These are phyloP conservation scores for Aspergillus saccharolyticus DNA, from an alignment of 495 filamentous ascomycete genomes.

Conservation along the genomic window DNA sequence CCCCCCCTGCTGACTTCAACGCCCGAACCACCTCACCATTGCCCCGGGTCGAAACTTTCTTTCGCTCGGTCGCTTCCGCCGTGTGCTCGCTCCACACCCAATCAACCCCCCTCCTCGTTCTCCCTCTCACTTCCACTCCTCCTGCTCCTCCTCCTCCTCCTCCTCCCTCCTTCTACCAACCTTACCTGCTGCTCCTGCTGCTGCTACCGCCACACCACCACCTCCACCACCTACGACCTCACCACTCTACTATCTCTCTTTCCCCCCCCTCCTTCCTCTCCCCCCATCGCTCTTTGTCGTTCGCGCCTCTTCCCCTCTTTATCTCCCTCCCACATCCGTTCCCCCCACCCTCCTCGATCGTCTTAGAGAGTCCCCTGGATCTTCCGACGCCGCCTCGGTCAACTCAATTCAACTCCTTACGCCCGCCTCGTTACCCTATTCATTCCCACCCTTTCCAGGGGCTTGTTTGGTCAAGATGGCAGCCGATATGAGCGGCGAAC, in stretches of 20 bases:
- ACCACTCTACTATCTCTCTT: slow-evolving; percentile 12
- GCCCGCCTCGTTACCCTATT: slow-evolving; percentile 17
- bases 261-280: slow-evolving; percentile 5
- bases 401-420: slow-evolving; percentile 23
- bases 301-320: slow-evolving; percentile 9
- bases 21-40: slow-evolving; percentile 16
- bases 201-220: too few relatives aligned
- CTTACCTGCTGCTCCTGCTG: background rate
- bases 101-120: slow-evolving; percentile 15
- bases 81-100: slow-evolving; percentile 22
- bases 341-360: slow-evolving; percentile 20
- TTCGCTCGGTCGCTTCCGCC: slow-evolving; percentile 26
- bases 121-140: slow-evolving; percentile 19
- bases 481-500: slow-evolving; percentile 64
- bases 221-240: slow-evolving; percentile 20
- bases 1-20: slow-evolving; percentile 9
- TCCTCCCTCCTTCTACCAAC: background rate
- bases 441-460: slow-evolving; percentile 22
- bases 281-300: slow-evolving; percentile 17
- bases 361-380: slow-evolving; percentile 19
- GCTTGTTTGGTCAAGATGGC: slow-evolving; percentile 39
- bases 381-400: slow-evolving; percentile 17
- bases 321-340: slow-evolving; percentile 11
- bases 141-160: slow-evolving; percentile 13
- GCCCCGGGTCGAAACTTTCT: slow-evolving; percentile 20